These are phyloP conservation scores for Xylariaceae sp. DNA, from an alignment of 2,329 filamentous ascomycete species.

Conservation along the genomic window DNA sequence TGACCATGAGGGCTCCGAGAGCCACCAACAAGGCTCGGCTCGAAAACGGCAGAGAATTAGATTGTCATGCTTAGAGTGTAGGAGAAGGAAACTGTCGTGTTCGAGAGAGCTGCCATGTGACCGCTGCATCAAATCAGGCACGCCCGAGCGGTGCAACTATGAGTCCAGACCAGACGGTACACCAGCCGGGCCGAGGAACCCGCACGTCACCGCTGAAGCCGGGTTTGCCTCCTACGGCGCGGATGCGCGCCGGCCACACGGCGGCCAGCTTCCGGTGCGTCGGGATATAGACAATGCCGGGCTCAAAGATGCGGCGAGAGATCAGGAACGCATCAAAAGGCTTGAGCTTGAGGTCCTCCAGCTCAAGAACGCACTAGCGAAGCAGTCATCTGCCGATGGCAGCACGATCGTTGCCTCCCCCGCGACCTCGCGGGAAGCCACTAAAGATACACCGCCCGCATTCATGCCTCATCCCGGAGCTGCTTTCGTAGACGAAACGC, in stretches of 20 bases:
- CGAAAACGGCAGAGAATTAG: conserved; percentile 56
- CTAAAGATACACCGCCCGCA: conserved; percentile 32
- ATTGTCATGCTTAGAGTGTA: conserved; percentile 56
- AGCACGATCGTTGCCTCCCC: conserved; percentile 47
- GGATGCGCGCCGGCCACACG: conserved; percentile 20
- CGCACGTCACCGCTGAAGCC: conserved; percentile 39
- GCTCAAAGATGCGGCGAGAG: conserved; percentile 39
- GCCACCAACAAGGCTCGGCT: conserved; percentile 33
- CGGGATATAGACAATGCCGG: conserved; percentile 31
- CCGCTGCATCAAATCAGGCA: conserved; percentile 57
- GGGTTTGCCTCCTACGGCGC: conserved; percentile 38
- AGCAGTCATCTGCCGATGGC: conserved; percentile 44
- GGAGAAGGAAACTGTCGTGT: conserved; percentile 56
- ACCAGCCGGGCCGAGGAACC: conserved; percentile 40
- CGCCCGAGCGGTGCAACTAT: conserved; percentile 54
- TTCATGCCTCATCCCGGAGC: conserved; percentile 19
- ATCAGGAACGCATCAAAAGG: conserved; percentile 53
- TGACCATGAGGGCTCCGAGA: conserved; percentile 26
- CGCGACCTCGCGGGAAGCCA: conserved; percentile 40
- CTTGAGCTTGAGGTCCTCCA: conserved; percentile 55
- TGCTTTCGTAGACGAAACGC: conserved; percentile 30
- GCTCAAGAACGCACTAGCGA: conserved; percentile 47
- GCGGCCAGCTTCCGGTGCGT: conserved; percentile 31
- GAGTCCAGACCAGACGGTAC: conserved; percentile 41
- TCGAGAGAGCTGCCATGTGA: conserved; percentile 58